Base-by-base conservation (phyloP, 2,329 filamentous ascomycete genomes). In the Hypoxylon sp. region DNA sequence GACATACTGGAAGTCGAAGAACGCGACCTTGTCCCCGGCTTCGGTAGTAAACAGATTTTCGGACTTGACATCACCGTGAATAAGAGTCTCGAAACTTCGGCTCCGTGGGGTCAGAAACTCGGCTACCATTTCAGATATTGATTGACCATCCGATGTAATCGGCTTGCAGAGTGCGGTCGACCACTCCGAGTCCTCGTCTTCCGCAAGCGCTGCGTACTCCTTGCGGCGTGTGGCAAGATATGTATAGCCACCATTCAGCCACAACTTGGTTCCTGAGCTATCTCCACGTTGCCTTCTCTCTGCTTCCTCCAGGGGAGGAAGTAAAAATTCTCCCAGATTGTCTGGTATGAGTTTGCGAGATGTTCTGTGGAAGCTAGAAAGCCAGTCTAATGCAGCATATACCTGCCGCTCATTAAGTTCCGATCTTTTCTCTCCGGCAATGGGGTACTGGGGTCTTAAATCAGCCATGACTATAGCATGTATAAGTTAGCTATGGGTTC, bases 1-100 rank as follows among this genome's bases (percentile, higher is more conserved):
- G 0, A 81, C 78, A 58, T 89, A 89, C 59, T 89, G 86, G 47
- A 89, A 89, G 63, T 89, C 86, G 61, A 84, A 88, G 56, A 89
- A 85, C 0, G 82, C 84, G 1, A 84, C 82, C 3, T 71, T 51
- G 2, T 78, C 68, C 1, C 80, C 82, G 0, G 65, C 57, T 0
- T 62, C 49, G 0, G 72, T 82, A 0, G 81, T 82, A 61, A 87
- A 87, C 5, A 88, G 74, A 51, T 89, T 89, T 59, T 88, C 84
- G 0, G 81, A 85, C 66, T 89, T 89, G 41, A 88, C 84, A 48
- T 89, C 86, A 5, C 86, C 86, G 60, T 89, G 86, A 5, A 89
- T 81, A 11, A 82, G 75, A 0, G 84, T 84, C 56, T 86, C 75
- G 1, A 75, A 72, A 3, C 49, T 46, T 12, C 60, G 55, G 5